phyloP scores from a whole-genome alignment of 352 stramenopile species.

The Phytophthora meadii region DNA sequence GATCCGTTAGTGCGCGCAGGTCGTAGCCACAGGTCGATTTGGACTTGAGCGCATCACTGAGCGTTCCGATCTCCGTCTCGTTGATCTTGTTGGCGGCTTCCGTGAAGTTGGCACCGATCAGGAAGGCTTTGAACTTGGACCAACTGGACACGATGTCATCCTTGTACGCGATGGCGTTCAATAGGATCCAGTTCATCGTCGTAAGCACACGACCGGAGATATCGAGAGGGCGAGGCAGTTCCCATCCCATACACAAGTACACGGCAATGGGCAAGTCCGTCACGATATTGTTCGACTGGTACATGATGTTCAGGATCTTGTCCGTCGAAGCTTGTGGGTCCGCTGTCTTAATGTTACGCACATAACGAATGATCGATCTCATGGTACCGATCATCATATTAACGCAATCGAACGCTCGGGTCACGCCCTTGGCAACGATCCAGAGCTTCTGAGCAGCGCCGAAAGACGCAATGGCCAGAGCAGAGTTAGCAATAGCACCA shows the following conservation, averaged over 20 bases:
- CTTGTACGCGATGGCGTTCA: slow-evolving; percentile 49
- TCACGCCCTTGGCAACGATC: slow-evolving; percentile 38
- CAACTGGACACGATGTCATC: slow-evolving; percentile 42
- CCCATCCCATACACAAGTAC: slow-evolving; percentile 48
- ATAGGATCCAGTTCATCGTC: slow-evolving; percentile 46
- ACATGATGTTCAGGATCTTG: slow-evolving; percentile 59
- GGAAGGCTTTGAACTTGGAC: slow-evolving; percentile 41
- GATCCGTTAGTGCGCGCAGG: slow-evolving; percentile 51
- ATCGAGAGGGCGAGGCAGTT: slow-evolving; percentile 29
- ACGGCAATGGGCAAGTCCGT: slow-evolving; percentile 65
- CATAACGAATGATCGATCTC: slow-evolving; percentile 40
- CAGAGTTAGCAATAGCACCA: slow-evolving; percentile 35
- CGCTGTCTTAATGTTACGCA: slow-evolving; percentile 37
- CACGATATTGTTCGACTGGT: slow-evolving; percentile 64
- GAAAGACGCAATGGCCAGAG: slow-evolving; percentile 36
- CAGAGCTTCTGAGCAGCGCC: slow-evolving; percentile 41
- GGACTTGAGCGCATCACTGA: slow-evolving; percentile 44
- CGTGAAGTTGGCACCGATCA: slow-evolving; percentile 35
- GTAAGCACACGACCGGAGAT: slow-evolving; percentile 39
- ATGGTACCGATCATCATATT: slow-evolving; percentile 51
- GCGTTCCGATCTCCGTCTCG: slow-evolving; percentile 34
- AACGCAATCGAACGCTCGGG: slow-evolving; percentile 46
- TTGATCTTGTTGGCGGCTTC: slow-evolving; percentile 42
- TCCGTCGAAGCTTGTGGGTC: slow-evolving; percentile 50
- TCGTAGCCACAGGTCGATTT: slow-evolving; percentile 51